Evolutionary conservation across 2,329 filamentous ascomycete genomes (phyloP).

Genomic region (Penicillium capsulatum): DNA sequence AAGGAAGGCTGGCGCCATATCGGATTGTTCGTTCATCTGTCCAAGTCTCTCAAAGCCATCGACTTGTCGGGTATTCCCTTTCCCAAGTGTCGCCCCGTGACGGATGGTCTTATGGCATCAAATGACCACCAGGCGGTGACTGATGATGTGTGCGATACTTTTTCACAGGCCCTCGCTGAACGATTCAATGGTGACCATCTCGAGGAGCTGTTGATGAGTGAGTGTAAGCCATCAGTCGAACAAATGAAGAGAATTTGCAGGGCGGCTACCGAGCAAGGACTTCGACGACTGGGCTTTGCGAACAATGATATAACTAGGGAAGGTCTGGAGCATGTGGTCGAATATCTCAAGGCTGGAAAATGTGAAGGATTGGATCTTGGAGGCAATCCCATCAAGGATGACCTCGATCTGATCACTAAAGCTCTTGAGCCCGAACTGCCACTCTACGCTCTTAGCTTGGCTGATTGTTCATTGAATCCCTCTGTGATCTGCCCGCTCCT

Average conservation of each 20-base stretch:
- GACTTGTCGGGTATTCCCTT: slow-evolving; percentile 84
- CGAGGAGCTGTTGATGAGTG: slow-evolving; percentile 77
- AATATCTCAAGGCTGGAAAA: slow-evolving; percentile 68
- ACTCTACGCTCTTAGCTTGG: slow-evolving; percentile 78
- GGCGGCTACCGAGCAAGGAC: slow-evolving; percentile 70
- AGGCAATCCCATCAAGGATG: slow-evolving; percentile 67
- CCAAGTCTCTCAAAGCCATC: slow-evolving; percentile 75
- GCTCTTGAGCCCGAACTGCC: slow-evolving; percentile 47
- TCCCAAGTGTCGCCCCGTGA: slow-evolving; percentile 31
- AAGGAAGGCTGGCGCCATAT: slow-evolving; percentile 88
- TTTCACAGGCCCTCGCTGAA: slow-evolving; percentile 71
- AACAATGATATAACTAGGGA: slow-evolving; percentile 72
- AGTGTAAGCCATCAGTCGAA: slow-evolving; percentile 67
- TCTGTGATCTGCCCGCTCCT: slow-evolving; percentile 69
- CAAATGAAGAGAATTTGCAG: slow-evolving; percentile 76
- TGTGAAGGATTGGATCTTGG: slow-evolving; percentile 88
- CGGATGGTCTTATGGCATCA: background rate
- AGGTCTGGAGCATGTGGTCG: slow-evolving; percentile 69
- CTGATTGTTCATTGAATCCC: slow-evolving; percentile 76
- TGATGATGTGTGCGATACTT: slow-evolving; percentile 58
- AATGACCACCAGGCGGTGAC: background rate
- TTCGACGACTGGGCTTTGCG: slow-evolving; percentile 75
- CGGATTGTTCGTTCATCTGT: slow-evolving; percentile 84
- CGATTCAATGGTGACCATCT: slow-evolving; percentile 71
- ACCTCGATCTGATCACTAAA: slow-evolving; percentile 42